Evolutionary conservation across 106 monocot species (phyloP), one percentile per base, ranked within the genome.

Genomic region (Ottelia alismoides): DNA sequence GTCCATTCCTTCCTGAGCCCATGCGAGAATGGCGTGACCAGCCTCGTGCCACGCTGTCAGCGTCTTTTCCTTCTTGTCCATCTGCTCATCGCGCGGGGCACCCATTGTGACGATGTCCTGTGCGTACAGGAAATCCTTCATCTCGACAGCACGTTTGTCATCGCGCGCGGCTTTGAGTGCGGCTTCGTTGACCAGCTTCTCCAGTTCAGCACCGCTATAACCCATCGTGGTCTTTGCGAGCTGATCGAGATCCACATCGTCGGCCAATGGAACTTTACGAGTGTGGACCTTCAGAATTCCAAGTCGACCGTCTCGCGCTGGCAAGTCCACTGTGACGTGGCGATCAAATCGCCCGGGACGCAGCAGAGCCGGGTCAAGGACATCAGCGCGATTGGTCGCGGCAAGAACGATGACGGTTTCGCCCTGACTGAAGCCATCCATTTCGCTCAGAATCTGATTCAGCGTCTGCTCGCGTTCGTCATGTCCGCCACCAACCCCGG

Each of bases 221-320:
- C 94, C 94, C 54, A 88, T 88, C 53, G 94, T 94, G 62, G 88
- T 84, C 94, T 88, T 94, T 45, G 94, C 94, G 31, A 94, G 52
- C 47, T 88, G 78, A 53, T 88, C 94, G 67, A 94, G 75, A 62
- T 88, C 84, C 44, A 94, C 88, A 75, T 84, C 72, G 29, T 31
- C 14, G 31, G 78, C 81, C 28, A 84, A 91, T 57, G 84, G 84
- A 56, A 84, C 85, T 62, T 91, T 91, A 66, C 78, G 49, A 43
- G 49, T 77, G 43, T 57, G 57, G 1, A 57, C 35, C 20, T 57
- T 57, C 57, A 57, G n/a, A n/a, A n/a, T n/a, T n/a, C n/a, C n/a
- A n/a, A n/a, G n/a, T n/a, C n/a, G n/a, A n/a, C n/a, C n/a, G n/a
- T n/a, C n/a, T n/a, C n/a, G n/a, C n/a, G n/a, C n/a, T n/a, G n/a